Evolutionary conservation across 2,329 filamentous ascomycete species (phyloP).

Genomic region (Pleoardoris graminearum): DNA sequence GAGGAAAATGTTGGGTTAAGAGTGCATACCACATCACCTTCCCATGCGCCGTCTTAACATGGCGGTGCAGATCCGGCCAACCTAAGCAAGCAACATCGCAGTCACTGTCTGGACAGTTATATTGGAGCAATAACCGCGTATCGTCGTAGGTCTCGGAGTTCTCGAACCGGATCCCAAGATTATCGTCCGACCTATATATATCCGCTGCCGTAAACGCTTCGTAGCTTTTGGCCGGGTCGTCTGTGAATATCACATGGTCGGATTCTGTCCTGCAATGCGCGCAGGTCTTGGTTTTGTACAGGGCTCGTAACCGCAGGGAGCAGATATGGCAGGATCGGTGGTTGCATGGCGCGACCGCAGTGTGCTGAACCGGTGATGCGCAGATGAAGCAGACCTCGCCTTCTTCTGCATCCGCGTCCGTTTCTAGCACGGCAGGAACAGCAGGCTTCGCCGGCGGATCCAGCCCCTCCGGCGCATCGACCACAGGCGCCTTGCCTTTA

Average conservation of each 20-base stretch:
- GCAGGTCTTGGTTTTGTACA: conserved; percentile 96
- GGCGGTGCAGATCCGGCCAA: conserved; percentile 76
- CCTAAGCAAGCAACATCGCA: conserved; percentile 86
- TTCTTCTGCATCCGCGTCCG: conserved; percentile 57
- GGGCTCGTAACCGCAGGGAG: conserved; percentile 81
- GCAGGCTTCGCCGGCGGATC: conserved; percentile 3
- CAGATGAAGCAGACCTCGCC: conserved; percentile 97
- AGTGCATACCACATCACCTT: conserved; percentile 76
- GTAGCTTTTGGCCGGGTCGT: conserved; percentile 78
- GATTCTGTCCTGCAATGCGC: conserved; percentile 88
- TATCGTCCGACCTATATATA: conserved; percentile 77
- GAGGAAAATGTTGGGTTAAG: neutral
- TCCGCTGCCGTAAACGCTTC: conserved; percentile 78
- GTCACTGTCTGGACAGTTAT: conserved; percentile 86
- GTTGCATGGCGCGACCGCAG: conserved; percentile 90
- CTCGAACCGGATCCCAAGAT: conserved; percentile 89
- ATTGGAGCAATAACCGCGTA: conserved; percentile 81
- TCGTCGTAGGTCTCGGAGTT: conserved; percentile 89
- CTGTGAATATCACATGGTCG: conserved; percentile 87
- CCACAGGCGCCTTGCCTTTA: conserved; percentile 33
- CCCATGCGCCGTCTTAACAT: conserved; percentile 80
- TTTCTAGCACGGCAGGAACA: conserved; percentile 19
- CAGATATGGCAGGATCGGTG: conserved; percentile 97
- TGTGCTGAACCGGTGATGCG: conserved; percentile 84
- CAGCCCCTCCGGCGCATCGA: conserved; percentile 13